Percentiles rank a stretch among this genome's conserved stretches.
Conservation (phyloP, 768 basidiomycete genomes). For the Termitomyces sp. region DNA sequence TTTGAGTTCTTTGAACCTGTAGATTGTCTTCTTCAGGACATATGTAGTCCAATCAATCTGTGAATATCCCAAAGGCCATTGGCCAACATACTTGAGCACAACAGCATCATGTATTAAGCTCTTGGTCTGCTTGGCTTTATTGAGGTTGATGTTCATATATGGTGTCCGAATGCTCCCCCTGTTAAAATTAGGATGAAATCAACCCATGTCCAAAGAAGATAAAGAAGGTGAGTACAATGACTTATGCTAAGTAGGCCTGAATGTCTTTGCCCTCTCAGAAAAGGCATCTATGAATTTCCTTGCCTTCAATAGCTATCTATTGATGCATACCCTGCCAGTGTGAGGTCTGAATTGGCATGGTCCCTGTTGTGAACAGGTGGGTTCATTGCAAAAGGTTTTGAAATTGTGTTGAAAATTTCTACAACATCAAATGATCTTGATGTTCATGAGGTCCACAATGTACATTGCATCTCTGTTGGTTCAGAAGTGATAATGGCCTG, state of each 20-base stretch:
- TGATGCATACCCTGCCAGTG: not conserved
- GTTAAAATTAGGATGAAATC: not conserved
- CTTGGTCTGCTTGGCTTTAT: not conserved
- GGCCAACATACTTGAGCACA: not conserved
- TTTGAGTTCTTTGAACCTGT: not conserved
- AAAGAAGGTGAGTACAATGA: not conserved
- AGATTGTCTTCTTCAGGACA: not conserved
- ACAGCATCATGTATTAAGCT: not conserved
- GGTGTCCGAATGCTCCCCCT: constrained; percentile 4
- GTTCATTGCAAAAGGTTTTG: constrained; percentile 7
- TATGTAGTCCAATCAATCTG: not conserved
- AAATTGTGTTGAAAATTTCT: constrained; percentile 10
- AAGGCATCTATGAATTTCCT: constrained; percentile 14
- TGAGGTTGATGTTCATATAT: not conserved
- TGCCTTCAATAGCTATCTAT: not conserved
- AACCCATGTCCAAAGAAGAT: not conserved
- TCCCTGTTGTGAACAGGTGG: not conserved
- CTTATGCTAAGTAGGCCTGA: not conserved
- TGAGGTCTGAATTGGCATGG: not conserved
- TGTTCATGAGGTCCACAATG: not conserved
- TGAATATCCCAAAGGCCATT: not conserved
- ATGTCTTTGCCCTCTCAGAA: constrained; percentile 3
- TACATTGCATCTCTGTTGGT: not conserved
- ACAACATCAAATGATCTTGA: not conserved
- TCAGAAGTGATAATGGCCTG: not conserved